Base-by-base conservation (phyloP, 1,284 basidiomycete genomes). In the Ustilago loliicola region DNA sequence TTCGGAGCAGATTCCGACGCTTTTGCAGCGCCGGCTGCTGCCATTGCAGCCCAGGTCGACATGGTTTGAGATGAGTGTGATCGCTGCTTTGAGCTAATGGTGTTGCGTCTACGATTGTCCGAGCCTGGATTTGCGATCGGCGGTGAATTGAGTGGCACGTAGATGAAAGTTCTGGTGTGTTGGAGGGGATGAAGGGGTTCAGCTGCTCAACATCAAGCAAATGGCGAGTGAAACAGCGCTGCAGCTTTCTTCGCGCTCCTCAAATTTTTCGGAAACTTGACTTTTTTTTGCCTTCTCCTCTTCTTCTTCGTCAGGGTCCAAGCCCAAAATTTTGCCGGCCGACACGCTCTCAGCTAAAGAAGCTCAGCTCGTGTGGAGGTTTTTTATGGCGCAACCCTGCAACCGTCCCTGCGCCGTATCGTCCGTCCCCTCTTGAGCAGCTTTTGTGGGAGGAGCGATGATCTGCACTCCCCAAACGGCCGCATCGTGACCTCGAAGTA, bases 391-490 rank as follows among this genome's bases (percentile, higher is more conserved):
- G 21, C 19, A n/a, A 29, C 55, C 34, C 38, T 40, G 54, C 54
- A 55, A 38, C 17, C 36, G 6, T 38, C 8, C 36, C 15, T 38
- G 3, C 7, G 9, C 9, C 36, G 36, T 15, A 38, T 15, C 36
- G 17, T 40, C 17, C 21, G 0, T 38, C 4, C 23, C 38, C 42
- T 51, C 38, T 9, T 27, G 19, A 6, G 27, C 30, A 21, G 66
- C 23, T 52, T 19, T 27, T 11, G 40, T 55, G 9, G 69, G 74
- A n/a, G 62, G 62, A 23, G 70, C 52, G 42, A 80, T 58, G 29
- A 80, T 66, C 48, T 72, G 65, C 27, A 75, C 75, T 2, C 73
- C 77, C 80, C 77, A 81, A 1, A 81, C 80, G 1, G 80, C 77
- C 38, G 71, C 54, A 48, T 78, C 64, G 55, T 81, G 80, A 9